Percentiles rank a stretch among this genome's conserved stretches.
Conservation (phyloP, 2,329 filamentous ascomycete species). For the Diaporthe capsici region DNA sequence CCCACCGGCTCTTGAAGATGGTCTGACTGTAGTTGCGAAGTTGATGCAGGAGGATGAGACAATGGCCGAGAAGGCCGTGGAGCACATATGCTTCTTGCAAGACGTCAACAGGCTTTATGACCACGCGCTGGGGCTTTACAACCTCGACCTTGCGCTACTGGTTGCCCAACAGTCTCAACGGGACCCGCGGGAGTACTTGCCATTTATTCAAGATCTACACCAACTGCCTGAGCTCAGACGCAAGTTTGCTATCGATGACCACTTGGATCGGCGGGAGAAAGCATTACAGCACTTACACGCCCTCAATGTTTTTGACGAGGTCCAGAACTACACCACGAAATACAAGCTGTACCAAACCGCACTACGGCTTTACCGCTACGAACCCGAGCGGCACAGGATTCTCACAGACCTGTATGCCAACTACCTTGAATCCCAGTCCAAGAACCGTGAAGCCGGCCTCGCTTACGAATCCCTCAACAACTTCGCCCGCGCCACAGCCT, state of each 20-base stretch:
- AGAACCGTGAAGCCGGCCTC: slow-evolving; percentile 88
- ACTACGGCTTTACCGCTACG: slow-evolving; percentile 87
- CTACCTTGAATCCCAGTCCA: slow-evolving; percentile 80
- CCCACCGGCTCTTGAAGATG: slow-evolving; percentile 90
- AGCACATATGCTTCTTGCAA: slow-evolving; percentile 97
- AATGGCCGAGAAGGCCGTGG: slow-evolving; percentile 88
- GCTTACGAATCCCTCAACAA: slow-evolving; percentile 89
- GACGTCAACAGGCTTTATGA: slow-evolving; percentile 95
- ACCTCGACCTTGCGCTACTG: slow-evolving; percentile 89
- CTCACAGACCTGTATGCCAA: slow-evolving; percentile 86
- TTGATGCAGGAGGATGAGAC: slow-evolving; percentile 77
- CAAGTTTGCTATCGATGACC: slow-evolving; percentile 89
- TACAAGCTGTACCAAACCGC: slow-evolving; percentile 85
- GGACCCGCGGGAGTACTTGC: slow-evolving; percentile 94
- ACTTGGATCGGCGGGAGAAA: slow-evolving; percentile 82
- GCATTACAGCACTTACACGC: slow-evolving; percentile 83
- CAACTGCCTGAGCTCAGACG: slow-evolving; percentile 78
- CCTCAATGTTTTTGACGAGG: slow-evolving; percentile 81
- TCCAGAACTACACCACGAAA: slow-evolving; percentile 82
- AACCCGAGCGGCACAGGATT: slow-evolving; percentile 73
- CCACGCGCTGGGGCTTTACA: slow-evolving; percentile 89
- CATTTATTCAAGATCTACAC: slow-evolving; percentile 91
- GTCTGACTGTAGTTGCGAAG: slow-evolving; percentile 82
- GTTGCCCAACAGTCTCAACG: slow-evolving; percentile 97
- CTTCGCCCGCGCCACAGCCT: slow-evolving; percentile 80